A percentile compares a stretch with the other conserved stretches of the same genome.
These are phyloP conservation scores for Salix koriyanagi DNA, from an alignment of 345 rosid species.

Conservation along the genomic window DNA sequence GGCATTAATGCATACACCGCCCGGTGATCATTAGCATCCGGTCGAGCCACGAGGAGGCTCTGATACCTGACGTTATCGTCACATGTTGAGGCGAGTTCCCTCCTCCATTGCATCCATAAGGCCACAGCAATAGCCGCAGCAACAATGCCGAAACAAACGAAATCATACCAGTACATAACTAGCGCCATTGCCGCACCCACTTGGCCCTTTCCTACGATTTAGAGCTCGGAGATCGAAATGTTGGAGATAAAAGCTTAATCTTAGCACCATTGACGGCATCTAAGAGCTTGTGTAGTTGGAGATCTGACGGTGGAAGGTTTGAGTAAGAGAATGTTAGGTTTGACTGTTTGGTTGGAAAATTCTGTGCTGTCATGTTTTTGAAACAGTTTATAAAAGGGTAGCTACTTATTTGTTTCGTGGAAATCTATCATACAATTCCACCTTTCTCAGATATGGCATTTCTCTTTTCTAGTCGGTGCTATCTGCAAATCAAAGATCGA, in stretches of 20 bases:
- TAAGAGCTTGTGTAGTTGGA: not conserved
- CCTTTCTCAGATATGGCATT: too few species aligned
- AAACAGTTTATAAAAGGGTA: not conserved
- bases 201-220: not conserved
- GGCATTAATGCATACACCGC: constrained; percentile 21
- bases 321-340: constrained; percentile 9
- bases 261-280: not conserved
- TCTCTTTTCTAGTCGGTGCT: too few species aligned
- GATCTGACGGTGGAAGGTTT: not conserved
- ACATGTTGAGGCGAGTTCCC: constrained; percentile 34
- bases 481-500: too few species aligned
- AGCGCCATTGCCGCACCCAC: constrained; percentile 39
- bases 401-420: too few species aligned
- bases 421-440: too few species aligned
- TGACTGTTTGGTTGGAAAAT: constrained; percentile 13
- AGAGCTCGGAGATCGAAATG: not conserved
- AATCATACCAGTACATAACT: constrained; percentile 64
- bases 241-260: too few species aligned
- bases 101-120: constrained; percentile 53
- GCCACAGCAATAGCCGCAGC: constrained; percentile 48
- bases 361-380: not conserved
- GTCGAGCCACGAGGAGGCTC: constrained; percentile 42
- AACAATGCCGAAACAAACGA: constrained; percentile 70
- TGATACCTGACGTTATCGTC: constrained; percentile 31
- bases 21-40: constrained; percentile 20